Base-by-base conservation (phyloP, 768 basidiomycete genomes). In the Trametes gibbosa region DNA sequence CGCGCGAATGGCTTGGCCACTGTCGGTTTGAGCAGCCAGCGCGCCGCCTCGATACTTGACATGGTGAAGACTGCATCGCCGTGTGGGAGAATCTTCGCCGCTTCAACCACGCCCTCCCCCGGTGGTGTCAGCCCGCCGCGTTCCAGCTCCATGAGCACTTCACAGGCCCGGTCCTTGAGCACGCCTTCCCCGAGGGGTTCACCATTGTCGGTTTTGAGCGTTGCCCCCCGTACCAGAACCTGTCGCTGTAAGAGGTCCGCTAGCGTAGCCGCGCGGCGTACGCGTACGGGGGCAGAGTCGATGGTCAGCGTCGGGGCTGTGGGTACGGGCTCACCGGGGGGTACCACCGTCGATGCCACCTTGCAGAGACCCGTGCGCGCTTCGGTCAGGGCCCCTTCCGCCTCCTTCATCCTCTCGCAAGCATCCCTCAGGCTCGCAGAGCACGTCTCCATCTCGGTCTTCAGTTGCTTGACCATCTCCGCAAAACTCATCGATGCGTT, bases 231-330 rank as follows among this genome's bases (percentile, higher is more conserved):
- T 2, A 56, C 37, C 2, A 56, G 46, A 5, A 56, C 35, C 21
- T 37, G 50, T 21, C 43, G 46, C 51, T 50, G 64, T 23, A 35
- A 37, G 40, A 37, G 49, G 14, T 49, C 40, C n/a, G 46, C 55
- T 1, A 56, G 24, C 8, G 35, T 49, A 17, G 39, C 55, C 24
- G 57, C 53, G 1, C 50, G 54, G 7, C 53, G 56, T 14, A 37
- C 37, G 5, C 43, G 56, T 37, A 24, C 23, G 3, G 55, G 55
- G 24, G 55, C 55, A 10, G 47, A 17, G 3, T 56, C 46, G 21
- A 56, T 10, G 0, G 55, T 49, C 34, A 56, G 37, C n/a, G 16
- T 17, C 0, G 35, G 37, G 39, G 25, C 2, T 1, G 24, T 21
- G 37, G 37, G 0, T 32, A n/a, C n/a, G 34, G 55, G 21, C 55